Percentiles rank a stretch among this genome's conserved stretches.
Evolutionary conservation across 2,329 filamentous ascomycete species (phyloP).

Genomic region (Fusarium buxicola): DNA sequence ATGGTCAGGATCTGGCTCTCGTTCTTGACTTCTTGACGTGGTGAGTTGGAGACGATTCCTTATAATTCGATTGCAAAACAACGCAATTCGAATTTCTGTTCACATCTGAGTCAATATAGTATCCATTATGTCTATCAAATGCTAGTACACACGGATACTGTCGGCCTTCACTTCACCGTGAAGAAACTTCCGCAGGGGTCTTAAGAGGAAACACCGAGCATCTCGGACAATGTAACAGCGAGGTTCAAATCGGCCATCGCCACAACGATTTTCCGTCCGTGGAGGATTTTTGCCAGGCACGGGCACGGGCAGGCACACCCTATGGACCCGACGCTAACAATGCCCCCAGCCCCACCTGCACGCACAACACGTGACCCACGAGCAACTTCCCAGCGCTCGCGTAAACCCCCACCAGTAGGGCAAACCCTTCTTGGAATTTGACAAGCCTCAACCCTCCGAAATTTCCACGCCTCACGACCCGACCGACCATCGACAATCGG

Average conservation of each 20-base stretch:
- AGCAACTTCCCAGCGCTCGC: conserved; percentile 34
- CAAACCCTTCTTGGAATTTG: conserved; percentile 58
- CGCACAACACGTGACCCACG: conserved; percentile 41
- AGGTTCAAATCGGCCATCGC: neutral
- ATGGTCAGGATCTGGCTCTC: too few relatives aligned
- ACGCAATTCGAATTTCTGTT: too few relatives aligned
- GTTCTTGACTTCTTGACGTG: too few relatives aligned
- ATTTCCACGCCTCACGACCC: conserved; percentile 55
- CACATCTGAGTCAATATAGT: too few relatives aligned
- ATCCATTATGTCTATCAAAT: too few relatives aligned
- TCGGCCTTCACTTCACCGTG: too few relatives aligned
- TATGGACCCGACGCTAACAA: conserved; percentile 1
- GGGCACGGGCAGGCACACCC: neutral
- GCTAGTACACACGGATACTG: too few relatives aligned
- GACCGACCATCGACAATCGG: conserved; percentile 55
- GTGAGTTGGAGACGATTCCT: too few relatives aligned
- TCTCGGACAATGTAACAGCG: neutral
- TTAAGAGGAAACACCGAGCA: neutral
- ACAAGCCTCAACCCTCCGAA: conserved; percentile 54
- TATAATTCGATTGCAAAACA: too few relatives aligned
- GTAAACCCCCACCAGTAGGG: conserved; percentile 53
- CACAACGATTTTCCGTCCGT: conserved; percentile 22
- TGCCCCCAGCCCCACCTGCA: neutral
- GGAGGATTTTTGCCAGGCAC: conserved; percentile 2
- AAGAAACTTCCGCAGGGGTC: neutral